These are phyloP conservation scores for Wallacemonas collosoma DNA, from an alignment of 208 protist genomes.

Conservation along the genomic window DNA sequence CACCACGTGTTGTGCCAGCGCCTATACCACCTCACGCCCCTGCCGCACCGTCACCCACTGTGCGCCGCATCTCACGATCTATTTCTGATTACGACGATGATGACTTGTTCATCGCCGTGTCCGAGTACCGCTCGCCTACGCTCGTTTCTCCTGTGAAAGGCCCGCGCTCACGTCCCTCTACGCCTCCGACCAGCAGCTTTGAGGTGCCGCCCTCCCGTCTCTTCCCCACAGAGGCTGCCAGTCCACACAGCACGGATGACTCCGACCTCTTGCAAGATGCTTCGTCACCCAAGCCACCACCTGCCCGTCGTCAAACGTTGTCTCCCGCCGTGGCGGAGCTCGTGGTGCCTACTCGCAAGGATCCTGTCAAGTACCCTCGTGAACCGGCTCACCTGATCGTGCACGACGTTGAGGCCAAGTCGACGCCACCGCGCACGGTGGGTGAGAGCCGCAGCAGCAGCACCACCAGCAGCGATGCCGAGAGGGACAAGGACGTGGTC, in stretches of 20 bases:
- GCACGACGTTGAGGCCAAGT: too few relatives aligned
- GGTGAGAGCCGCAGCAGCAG: not conserved
- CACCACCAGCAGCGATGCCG: conserved; percentile 2
- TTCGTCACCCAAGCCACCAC: not conserved
- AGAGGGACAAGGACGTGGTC: conserved; percentile 15
- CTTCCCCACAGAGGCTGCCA: too few relatives aligned
- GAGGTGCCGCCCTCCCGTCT: not conserved
- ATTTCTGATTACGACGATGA: not conserved
- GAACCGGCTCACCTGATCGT: too few relatives aligned
- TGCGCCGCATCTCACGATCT: too few relatives aligned
- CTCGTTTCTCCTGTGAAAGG: not conserved
- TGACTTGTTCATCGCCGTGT: not conserved
- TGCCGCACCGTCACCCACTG: too few relatives aligned
- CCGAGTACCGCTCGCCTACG: not conserved
- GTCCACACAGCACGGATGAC: too few relatives aligned
- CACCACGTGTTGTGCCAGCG: not conserved
- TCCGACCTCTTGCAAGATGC: too few relatives aligned
- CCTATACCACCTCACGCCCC: not conserved
- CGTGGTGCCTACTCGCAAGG: not conserved
- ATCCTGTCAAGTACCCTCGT: too few relatives aligned
- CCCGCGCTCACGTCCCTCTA: not conserved
- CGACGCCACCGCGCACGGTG: not conserved
- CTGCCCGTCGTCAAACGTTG: not conserved
- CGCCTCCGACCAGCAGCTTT: not conserved
- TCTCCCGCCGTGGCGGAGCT: not conserved